These are phyloP conservation scores for Termitomyces sp. DNA, from an alignment of 768 basidiomycete species.

Conservation along the genomic window DNA sequence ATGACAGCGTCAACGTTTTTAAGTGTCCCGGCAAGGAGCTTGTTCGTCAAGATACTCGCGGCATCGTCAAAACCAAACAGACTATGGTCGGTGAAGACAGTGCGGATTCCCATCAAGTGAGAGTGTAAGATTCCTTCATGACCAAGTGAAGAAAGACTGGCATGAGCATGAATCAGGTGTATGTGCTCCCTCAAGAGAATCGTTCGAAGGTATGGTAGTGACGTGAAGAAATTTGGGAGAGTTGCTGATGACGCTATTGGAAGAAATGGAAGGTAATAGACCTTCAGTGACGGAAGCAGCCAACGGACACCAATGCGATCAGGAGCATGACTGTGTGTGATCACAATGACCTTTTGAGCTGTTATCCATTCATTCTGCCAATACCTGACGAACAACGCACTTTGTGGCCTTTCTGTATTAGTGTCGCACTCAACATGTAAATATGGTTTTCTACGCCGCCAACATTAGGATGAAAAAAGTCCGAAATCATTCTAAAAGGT, in stretches of 20 bases:
- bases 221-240: constrained; percentile 89
- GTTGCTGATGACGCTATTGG: constrained; percentile 92
- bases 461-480: constrained; percentile 93
- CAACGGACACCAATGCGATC: constrained; percentile 87
- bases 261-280: constrained; percentile 89
- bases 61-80: constrained; percentile 97
- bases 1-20: constrained; percentile 92
- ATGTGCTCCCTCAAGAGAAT: constrained; percentile 86
- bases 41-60: constrained; percentile 96
- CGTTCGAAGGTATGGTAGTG: constrained; percentile 85
- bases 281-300: constrained; percentile 82
- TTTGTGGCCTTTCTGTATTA: constrained; percentile 82
- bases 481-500: constrained; percentile 77
- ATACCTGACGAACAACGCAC: constrained; percentile 30
- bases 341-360: constrained; percentile 72
- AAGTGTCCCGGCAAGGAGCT: constrained; percentile 81
- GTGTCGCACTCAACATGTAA: constrained; percentile 82
- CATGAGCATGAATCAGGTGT: constrained; percentile 87
- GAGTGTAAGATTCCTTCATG: constrained; percentile 92
- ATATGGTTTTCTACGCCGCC: constrained; percentile 98
- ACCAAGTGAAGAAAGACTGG: constrained; percentile 82
- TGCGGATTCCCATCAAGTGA: constrained; percentile 79
- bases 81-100: constrained; percentile 96
- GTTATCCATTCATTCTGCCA: not conserved
- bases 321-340: constrained; percentile 88